Evolutionary conservation across 306 rosid genomes (phyloP), one percentile per base, ranked within the genome.

Genomic region (Quercus variabilis): DNA sequence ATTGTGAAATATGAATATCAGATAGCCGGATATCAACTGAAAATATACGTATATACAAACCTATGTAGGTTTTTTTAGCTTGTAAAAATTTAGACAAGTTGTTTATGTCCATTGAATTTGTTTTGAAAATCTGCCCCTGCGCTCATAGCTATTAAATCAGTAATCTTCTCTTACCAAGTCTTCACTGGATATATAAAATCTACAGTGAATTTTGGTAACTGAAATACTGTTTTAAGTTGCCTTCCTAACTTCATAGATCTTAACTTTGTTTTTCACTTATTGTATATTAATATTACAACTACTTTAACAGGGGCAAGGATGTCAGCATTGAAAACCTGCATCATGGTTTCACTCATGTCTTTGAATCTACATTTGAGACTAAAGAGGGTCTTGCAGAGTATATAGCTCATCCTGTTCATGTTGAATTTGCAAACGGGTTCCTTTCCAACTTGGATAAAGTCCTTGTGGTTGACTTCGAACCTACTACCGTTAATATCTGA

Each of bases 281-380:
- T 26, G 12, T 58, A 33, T 71, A 7, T 5, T 28, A 19, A 38
- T n/a, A 28, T 19, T 70, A 1, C 67, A 21, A 81, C 56, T 38
- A 65, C 73, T 76, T 69, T 74, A 76, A 68, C 83, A 92, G 97
- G 89, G 97, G 97, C 51, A 92, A 65, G 73, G 96, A 94, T 78
- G 85, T 92, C 73, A 90, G 97, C 88, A 79, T 75, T 58, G 94
- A 92, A 78, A 94, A 91, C 69, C 6, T 89, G 82, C 96, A 94
- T 84, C 92, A 92, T 78, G 98, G 98, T 74, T 92, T 83, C 83
- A 92, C 98, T 80, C 97, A 94, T 82, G 78, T 91, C 5, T 94
- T 92, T 55, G 98, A 92, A 80, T 92, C 98, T 17, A 94, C 89
- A 68, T 94, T 94, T 70, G 96, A 92, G 89, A 92, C 93, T 69